Base-by-base conservation (phyloP, 495 filamentous ascomycete genomes). In the Hyphodiscus hymeniophilus region DNA sequence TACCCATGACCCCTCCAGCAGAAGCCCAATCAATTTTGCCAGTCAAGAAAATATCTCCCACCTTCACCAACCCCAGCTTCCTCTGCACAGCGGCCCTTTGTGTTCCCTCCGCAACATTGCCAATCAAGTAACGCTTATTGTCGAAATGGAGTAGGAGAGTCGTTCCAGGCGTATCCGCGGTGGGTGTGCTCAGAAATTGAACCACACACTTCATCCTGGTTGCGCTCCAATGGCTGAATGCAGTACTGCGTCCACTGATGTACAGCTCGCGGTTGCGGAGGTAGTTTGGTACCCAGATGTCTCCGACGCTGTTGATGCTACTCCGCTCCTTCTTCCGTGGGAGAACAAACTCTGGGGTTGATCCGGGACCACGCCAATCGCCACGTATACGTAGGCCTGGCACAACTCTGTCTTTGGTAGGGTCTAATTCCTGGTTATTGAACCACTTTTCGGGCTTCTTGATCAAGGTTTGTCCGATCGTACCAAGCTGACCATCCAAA, bases 151-250 rank as follows among this genome's bases (percentile, higher is more conserved):
- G 72, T 23, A 85, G 39, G 21, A 97, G 56, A 15, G 76, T 74
- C 20, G 86, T 86, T 33, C 90, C 94, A 13, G 82, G 82, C 1
- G 92, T 94, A 60, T 98, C 92, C 46, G 82, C 82, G 57, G 92
- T 89, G n/a, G 94, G 90, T 21, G 84, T 84, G 41, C 77, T 83
- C 50, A 91, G 57, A 51, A 96, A 63, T 62, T 91, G 78, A 35
- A 86, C 74, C 56, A 64, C 73, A 61, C 68, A 81, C 61, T 78
- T 74, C 90, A 94, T 94, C 35, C 47, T 66, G 26, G 13, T 45
- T 3, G 0, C 17, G 15, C 12, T 18, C 11, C 11, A 17, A 15
- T 44, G 24, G 26, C 47, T 36, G 4, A 33, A 3, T 35, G 21
- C 23, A 38, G n/a, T 16, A 13, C 17, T n/a, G n/a, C n/a, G n/a